Evolutionary conservation across 1,139 yeast species (phyloP).

Genomic region (Pichia terricola): DNA sequence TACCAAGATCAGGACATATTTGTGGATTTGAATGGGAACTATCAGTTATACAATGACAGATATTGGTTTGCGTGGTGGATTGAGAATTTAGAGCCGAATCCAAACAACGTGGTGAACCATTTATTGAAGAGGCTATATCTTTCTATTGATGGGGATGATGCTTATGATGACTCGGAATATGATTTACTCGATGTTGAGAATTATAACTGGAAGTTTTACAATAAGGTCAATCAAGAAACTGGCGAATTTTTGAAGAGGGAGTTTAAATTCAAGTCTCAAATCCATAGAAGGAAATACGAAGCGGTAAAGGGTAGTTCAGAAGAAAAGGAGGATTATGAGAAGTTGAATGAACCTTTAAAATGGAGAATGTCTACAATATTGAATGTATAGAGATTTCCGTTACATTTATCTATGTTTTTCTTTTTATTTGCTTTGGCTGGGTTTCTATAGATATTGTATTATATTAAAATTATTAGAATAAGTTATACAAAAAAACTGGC

Average conservation of each 20-base stretch:
- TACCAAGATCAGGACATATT: conserved; percentile 13
- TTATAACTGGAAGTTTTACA: conserved; percentile 18
- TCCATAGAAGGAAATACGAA: conserved; percentile 36
- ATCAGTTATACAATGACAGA: conserved; percentile 3
- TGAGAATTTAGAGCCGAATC: conserved; percentile 22
- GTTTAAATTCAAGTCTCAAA: conserved; percentile 39
- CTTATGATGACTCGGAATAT: not conserved
- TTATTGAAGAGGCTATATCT: conserved; percentile 21
- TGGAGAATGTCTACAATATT: conserved; percentile 40
- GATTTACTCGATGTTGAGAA: conserved; percentile 15
- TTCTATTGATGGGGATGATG: conserved; percentile 12
- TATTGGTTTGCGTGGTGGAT: conserved; percentile 26
- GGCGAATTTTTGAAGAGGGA: conserved; percentile 30
- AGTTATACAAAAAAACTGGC: too few relatives aligned
- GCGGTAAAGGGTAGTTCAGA: not conserved
- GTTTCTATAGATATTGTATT: too few relatives aligned
- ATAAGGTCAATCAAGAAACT: conserved; percentile 25
- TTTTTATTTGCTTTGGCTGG: too few relatives aligned
- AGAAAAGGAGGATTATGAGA: conserved; percentile 18
- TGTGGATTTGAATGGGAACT: not conserved
- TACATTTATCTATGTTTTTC: too few relatives aligned
- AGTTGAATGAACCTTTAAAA: conserved; percentile 31
- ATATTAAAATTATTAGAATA: too few relatives aligned
- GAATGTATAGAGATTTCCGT: too few relatives aligned
- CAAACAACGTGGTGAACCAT: conserved; percentile 21